Conservation (phyloP, 73 alveolate genomes). For the Blepharisma japonicum region DNA sequence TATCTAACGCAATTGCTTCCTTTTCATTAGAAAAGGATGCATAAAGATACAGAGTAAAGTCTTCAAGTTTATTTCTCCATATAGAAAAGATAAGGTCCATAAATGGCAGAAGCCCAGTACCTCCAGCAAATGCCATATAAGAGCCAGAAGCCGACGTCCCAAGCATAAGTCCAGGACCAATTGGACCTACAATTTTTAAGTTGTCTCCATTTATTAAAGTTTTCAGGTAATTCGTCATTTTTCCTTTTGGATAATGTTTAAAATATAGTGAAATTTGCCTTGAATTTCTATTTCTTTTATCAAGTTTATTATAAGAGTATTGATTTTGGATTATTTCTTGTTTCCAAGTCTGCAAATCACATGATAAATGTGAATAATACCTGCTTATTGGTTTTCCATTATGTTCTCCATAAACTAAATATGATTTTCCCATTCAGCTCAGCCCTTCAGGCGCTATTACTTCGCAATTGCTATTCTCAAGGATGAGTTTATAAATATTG, state of each 20-base stretch:
- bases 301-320: too few species aligned
- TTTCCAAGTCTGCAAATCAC: neutral
- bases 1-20: constrained; percentile 5
- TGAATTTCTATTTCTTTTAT: too few species aligned
- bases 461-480: too few species aligned
- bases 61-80: neutral
- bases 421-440: too few species aligned
- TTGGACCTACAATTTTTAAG: constrained; percentile 1
- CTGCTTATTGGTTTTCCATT: too few species aligned
- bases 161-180: constrained; percentile 15
- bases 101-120: constrained; percentile 20
- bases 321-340: neutral
- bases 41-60: neutral
- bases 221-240: constrained; percentile 13
- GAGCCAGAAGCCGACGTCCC: neutral
- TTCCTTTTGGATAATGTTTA: constrained; percentile 1
- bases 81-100: neutral
- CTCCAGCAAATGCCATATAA: constrained; percentile 18
- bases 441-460: too few species aligned
- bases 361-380: neutral
- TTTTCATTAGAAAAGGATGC: neutral
- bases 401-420: too few species aligned
- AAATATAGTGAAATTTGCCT: too few species aligned
- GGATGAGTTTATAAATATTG: too few species aligned
- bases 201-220: neutral